Percentiles rank a stretch among this genome's conserved stretches.
Conservation (phyloP, 2,329 filamentous ascomycete species). For the Fusarium clavum region DNA sequence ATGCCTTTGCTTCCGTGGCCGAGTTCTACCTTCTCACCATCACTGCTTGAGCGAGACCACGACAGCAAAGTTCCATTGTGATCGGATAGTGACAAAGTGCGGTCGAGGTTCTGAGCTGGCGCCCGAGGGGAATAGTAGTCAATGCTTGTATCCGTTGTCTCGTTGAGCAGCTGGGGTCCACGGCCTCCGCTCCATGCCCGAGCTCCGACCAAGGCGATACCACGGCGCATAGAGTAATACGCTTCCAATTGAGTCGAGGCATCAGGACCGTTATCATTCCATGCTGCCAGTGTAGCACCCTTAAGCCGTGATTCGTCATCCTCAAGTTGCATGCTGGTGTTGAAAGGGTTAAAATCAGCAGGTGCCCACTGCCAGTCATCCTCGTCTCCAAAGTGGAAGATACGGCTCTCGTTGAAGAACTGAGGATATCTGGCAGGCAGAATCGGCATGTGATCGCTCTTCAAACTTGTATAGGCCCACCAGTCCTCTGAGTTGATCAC, state of each 20-base stretch:
- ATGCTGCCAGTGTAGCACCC: constrained; percentile 10
- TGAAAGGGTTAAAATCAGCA: constrained; percentile 14
- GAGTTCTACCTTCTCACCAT: neutral
- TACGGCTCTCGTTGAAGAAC: constrained; percentile 22
- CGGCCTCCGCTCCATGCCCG: constrained; percentile 19
- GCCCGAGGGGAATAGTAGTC: constrained; percentile 18
- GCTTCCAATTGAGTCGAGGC: constrained; percentile 19
- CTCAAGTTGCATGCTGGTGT: constrained; percentile 9
- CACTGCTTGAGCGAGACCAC: neutral
- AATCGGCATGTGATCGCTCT: constrained; percentile 31
- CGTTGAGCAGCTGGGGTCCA: neutral
- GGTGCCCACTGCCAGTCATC: constrained; percentile 22
- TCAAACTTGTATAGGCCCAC: constrained; percentile 29
- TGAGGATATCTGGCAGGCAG: constrained; percentile 18
- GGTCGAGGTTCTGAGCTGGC: constrained; percentile 16
- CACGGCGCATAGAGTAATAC: constrained; percentile 26
- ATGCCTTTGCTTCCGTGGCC: constrained; percentile 15
- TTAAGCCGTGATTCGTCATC: neutral
- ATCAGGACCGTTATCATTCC: constrained; percentile 25
- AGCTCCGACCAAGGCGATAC: constrained; percentile 21
- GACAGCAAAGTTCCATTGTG: neutral
- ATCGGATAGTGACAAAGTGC: neutral
- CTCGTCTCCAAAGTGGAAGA: constrained; percentile 6
- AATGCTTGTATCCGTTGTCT: neutral
- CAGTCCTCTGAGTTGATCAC: constrained; percentile 30